Base-by-base conservation (phyloP, 345 rosid genomes). In the Arabis hirsuta region DNA sequence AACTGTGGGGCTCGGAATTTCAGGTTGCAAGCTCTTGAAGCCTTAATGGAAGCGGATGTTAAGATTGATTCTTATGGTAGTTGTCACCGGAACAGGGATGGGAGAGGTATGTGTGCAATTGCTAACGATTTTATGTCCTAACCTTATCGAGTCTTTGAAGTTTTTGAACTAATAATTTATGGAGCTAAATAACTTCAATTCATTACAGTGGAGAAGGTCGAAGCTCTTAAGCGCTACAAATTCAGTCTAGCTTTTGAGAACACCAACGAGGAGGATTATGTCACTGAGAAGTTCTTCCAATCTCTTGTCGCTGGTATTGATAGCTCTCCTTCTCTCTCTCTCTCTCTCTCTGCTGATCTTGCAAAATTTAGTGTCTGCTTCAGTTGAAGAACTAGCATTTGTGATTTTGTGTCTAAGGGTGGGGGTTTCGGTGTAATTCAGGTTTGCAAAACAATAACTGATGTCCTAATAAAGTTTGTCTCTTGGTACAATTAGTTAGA, bases 241-340 rank as follows among this genome's bases (percentile, higher is more conserved):
- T 95, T 95, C 74, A 95, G 99, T 81, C 78, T 95, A 78, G 96
- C 99, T 76, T 91, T 89, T 76, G 99, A 91, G 83, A 95, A 95
- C 66, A 91, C 99, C 22, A 95, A 91, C 43, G 99, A 95, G 82
- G 99, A 95, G 84, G 97, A 95, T 82, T 95, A 95, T 62, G 96
- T 95, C 58, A 95, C 97, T 0, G 99, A 95, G 79, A 91, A 91
- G 6, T 91, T 85, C 82, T 91, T 95, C 83, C 97, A 95, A 75
- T 84, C 97, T 68, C 88, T 95, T 22, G 96, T 91, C 65, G 92
- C 99, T 36, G 99, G 99, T 95, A 86, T 45, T 53, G 34, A 22
- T 60, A 27, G 48, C 41, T 29, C 10, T 10, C 45, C 10, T 27
- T 27, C 62, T 41, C 42, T 27, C 24, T 22, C 24, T 27, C 24